Evolutionary conservation across 352 stramenopile species (phyloP).

Genomic region (Globisporangium cylindrosporum): DNA sequence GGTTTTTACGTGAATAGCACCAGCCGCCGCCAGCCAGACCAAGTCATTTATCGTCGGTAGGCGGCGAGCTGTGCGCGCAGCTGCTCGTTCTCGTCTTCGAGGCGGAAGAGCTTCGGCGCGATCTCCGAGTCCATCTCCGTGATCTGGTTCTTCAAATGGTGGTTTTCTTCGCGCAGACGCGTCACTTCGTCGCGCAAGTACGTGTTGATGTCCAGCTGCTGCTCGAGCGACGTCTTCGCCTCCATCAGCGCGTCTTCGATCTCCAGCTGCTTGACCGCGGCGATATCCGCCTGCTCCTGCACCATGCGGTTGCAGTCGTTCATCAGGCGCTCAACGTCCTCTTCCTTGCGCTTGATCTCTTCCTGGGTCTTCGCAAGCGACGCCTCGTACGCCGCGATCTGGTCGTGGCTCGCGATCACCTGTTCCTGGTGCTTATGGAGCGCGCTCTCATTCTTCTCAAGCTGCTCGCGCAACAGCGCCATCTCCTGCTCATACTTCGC

Average conservation of each 20-base stretch:
- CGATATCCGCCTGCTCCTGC: slow-evolving; percentile 77
- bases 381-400: slow-evolving; percentile 63
- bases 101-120: slow-evolving; percentile 69
- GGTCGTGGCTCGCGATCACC: slow-evolving; percentile 55
- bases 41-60: slow-evolving; percentile 10
- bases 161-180: slow-evolving; percentile 79
- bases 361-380: slow-evolving; percentile 59
- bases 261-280: slow-evolving; percentile 78
- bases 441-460: slow-evolving; percentile 67
- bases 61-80: slow-evolving; percentile 32
- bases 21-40: not conserved
- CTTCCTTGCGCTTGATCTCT: slow-evolving; percentile 70
- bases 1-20: too few relatives aligned
- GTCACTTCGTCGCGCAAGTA: slow-evolving; percentile 78
- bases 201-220: slow-evolving; percentile 84
- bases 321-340: slow-evolving; percentile 82
- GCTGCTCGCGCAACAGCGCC: slow-evolving; percentile 59
- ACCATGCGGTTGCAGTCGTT: slow-evolving; percentile 83
- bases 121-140: slow-evolving; percentile 84
- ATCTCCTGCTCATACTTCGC: slow-evolving; percentile 69
- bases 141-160: slow-evolving; percentile 86
- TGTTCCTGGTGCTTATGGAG: slow-evolving; percentile 74
- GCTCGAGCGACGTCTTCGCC: slow-evolving; percentile 82
- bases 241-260: slow-evolving; percentile 81
- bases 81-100: slow-evolving; percentile 86